These are phyloP conservation scores for Tolypocladium amazonense DNA, from an alignment of 2,329 filamentous ascomycete genomes.

Conservation along the genomic window DNA sequence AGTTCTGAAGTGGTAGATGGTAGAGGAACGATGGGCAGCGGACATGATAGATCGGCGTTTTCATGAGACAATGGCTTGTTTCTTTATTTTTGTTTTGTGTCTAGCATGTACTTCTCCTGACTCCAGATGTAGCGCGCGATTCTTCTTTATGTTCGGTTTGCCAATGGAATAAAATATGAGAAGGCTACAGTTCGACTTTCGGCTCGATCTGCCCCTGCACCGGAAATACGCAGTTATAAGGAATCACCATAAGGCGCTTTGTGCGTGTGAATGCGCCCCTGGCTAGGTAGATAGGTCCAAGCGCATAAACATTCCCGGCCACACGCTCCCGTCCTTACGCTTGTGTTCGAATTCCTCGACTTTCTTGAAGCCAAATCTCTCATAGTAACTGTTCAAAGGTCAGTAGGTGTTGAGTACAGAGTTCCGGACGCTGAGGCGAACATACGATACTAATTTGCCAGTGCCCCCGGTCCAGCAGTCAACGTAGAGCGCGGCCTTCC, in stretches of 20 bases:
- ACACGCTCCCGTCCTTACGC: neutral
- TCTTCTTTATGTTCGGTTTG: neutral
- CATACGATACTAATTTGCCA: conserved; percentile 8
- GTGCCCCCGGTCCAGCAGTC: conserved; percentile 16
- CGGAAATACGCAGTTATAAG: neutral
- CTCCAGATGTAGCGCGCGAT: neutral
- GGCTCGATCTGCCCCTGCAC: neutral
- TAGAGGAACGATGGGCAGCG: neutral
- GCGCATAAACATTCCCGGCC: neutral
- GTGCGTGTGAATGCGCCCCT: neutral
- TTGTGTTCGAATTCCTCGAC: neutral
- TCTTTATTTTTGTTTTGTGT: neutral
- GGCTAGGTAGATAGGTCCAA: neutral
- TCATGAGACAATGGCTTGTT: neutral
- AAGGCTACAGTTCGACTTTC: neutral
- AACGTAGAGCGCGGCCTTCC: conserved; percentile 12
- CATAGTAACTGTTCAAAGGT: neutral
- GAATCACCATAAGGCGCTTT: too few relatives aligned
- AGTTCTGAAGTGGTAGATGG: conserved; percentile 26
- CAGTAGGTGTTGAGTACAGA: neutral
- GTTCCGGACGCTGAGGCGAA: neutral
- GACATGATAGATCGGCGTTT: neutral
- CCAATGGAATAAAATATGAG: neutral
- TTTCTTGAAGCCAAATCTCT: neutral
- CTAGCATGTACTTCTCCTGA: neutral